A percentile compares a stretch with the other conserved stretches of the same genome.
phyloP scores from a whole-genome alignment of 257 asterid species.

The Solanum tacnaense region DNA sequence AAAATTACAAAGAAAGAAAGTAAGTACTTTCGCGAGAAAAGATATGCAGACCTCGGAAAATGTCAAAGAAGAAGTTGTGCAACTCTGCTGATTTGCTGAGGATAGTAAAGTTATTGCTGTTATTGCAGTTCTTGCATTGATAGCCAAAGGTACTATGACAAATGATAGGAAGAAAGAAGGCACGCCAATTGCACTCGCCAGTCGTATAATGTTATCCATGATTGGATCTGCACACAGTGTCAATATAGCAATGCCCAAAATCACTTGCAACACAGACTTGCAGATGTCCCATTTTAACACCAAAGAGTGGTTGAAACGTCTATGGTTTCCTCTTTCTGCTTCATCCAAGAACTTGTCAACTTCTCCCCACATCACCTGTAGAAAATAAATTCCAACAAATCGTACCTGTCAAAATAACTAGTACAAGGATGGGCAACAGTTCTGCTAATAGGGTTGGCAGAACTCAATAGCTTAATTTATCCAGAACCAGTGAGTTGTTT shows the following conservation, averaged over 20 bases:
- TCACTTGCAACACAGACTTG: conserved; percentile 22
- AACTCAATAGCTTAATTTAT: not conserved
- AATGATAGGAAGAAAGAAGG: conserved; percentile 52
- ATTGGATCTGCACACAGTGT: conserved; percentile 55
- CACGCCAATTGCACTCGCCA: conserved; percentile 30
- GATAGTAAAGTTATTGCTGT: conserved; percentile 20
- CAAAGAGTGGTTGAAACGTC: not conserved
- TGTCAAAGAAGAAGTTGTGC: conserved; percentile 49
- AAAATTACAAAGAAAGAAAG: not conserved
- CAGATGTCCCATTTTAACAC: conserved; percentile 11
- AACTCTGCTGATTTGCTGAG: conserved; percentile 38
- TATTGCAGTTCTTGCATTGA: conserved; percentile 37
- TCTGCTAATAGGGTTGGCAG: not conserved
- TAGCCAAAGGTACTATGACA: conserved; percentile 36
- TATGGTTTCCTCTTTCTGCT: conserved; percentile 5
- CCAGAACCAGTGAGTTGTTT: not conserved
- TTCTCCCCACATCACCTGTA: conserved; percentile 33
- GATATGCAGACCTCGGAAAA: conserved; percentile 48
- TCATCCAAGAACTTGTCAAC: conserved; percentile 19
- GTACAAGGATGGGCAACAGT: not conserved
- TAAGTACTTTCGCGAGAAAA: not conserved
- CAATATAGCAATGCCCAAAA: conserved; percentile 27
- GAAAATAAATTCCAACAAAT: not conserved
- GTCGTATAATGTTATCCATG: conserved; percentile 21
- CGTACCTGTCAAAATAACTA: not conserved